Conservation (phyloP, 1,284 basidiomycete species). For the Microstroma glucosiphilum region DNA sequence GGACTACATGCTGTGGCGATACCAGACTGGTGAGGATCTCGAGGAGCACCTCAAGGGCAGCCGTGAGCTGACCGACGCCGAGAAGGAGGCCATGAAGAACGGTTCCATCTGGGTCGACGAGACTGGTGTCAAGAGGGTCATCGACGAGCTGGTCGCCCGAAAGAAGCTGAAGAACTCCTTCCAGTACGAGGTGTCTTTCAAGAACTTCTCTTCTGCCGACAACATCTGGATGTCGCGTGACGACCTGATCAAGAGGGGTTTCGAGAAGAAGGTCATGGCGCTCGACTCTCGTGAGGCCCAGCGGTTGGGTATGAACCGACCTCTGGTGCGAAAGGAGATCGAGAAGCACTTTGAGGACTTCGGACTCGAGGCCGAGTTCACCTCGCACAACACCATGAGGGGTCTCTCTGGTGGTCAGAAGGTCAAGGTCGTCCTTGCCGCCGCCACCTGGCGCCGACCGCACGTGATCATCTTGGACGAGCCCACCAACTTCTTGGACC, state of each 20-base stretch:
- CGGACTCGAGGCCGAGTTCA: constrained; percentile 50
- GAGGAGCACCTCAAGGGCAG: constrained; percentile 50
- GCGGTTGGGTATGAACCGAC: constrained; percentile 47
- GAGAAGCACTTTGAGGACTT: constrained; percentile 51
- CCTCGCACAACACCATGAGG: constrained; percentile 51
- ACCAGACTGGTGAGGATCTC: constrained; percentile 51
- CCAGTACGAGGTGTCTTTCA: constrained; percentile 51
- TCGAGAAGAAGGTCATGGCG: constrained; percentile 47
- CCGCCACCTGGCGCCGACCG: constrained; percentile 49
- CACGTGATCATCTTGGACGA: constrained; percentile 51
- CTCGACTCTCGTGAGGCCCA: constrained; percentile 48
- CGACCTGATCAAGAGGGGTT: constrained; percentile 46
- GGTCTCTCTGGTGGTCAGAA: constrained; percentile 51
- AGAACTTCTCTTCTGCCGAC: constrained; percentile 50
- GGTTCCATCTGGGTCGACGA: constrained; percentile 47
- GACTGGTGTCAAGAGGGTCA: constrained; percentile 47
- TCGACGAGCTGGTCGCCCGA: constrained; percentile 48
- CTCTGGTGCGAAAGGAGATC: constrained; percentile 49
- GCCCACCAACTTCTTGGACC: constrained; percentile 51
- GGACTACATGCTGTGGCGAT: constrained; percentile 52
- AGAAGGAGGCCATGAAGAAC: constrained; percentile 46
- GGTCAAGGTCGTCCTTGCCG: constrained; percentile 51
- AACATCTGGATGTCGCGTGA: constrained; percentile 48
- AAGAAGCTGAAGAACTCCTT: constrained; percentile 52
- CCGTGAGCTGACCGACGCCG: constrained; percentile 39